Evolutionary conservation across 2,329 filamentous ascomycete species (phyloP).

Genomic region (Pseudogymnoascus sp.): DNA sequence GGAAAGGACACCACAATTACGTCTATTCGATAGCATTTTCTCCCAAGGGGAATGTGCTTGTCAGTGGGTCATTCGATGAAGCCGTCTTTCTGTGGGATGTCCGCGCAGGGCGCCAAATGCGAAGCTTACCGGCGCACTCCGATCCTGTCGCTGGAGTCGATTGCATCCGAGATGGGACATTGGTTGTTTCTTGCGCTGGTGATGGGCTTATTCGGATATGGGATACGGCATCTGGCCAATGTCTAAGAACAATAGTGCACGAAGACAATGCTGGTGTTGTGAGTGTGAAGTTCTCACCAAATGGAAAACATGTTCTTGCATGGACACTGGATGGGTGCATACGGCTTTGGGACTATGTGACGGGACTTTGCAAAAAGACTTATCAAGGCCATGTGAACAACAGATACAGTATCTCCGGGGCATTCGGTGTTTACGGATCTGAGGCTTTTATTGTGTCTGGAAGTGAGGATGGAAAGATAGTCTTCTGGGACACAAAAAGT

Average conservation of each 20-base stretch:
- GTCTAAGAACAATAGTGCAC: constrained; percentile 86
- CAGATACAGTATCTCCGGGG: constrained; percentile 75
- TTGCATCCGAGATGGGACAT: constrained; percentile 83
- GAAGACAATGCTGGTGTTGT: constrained; percentile 91
- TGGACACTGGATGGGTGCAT: constrained; percentile 87
- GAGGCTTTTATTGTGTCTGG: constrained; percentile 65
- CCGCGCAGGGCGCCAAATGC: constrained; percentile 77
- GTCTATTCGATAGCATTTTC: constrained; percentile 90
- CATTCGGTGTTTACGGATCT: constrained; percentile 62
- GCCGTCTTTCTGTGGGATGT: constrained; percentile 97
- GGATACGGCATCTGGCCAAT: constrained; percentile 94
- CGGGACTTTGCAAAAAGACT: constrained; percentile 87
- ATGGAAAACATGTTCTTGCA: constrained; percentile 86
- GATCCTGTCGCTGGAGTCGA: constrained; percentile 92
- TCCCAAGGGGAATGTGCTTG: constrained; percentile 96
- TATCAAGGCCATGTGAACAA: constrained; percentile 88
- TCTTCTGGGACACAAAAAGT: constrained; percentile 84
- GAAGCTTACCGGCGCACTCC: constrained; percentile 84
- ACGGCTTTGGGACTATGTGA: constrained; percentile 89
- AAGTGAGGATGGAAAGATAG: constrained; percentile 76
- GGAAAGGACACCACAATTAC: constrained; percentile 92
- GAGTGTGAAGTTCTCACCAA: constrained; percentile 85
- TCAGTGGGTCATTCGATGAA: constrained; percentile 92
- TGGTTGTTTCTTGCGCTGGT: constrained; percentile 84
- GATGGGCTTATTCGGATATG: constrained; percentile 91